Base-by-base conservation (phyloP, 2,329 filamentous ascomycete species). In the Fusarium aywerte region DNA sequence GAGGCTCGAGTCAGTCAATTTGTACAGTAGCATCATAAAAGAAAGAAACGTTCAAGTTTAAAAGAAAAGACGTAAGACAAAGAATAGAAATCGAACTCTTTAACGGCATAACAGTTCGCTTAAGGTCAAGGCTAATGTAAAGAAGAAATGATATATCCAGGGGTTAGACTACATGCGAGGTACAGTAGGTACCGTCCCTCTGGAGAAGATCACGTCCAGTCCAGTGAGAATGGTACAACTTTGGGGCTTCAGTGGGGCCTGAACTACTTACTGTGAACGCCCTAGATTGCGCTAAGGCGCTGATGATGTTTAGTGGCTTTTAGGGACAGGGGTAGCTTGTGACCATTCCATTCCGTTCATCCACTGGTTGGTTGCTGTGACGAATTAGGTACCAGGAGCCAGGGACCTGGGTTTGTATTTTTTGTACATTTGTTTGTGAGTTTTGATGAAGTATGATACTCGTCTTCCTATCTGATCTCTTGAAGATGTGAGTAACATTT, bases 101-200 rank as follows among this genome's bases (percentile, higher is more conserved):
- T 25, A 33, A 43, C 36, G 21, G 40, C 44, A 10, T 45, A 32
- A 48, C 33, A 32, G 23, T 51, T 63, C 60, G 59, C 58, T 63
- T 63, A 52, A 42, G 3, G 33, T 45, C 15, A 33, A 39, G 44
- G 39, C 60, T 64, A 63, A 63, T 63, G 60, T 63, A 64, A 63
- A 68, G 56, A 68, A 67, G 60, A 68, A 61, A 68, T 53, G 60
- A 66, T 62, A 50, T 48, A 39, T 53, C 55, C 65, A 68, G 65
- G 65, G 65, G 65, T 68, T 62, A n/a, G n/a, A n/a, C n/a, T n/a
- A 49, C 47, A 62, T 42, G 52, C 44, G 49, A 67, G 53, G 39
- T 60, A 38, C 56, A 36, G 27, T 59, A 35, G 52, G 47, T 62
- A 39, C 51, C 57, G 62, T 48, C 35, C 29, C 48, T 44, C 56